Base-by-base conservation (phyloP, 352 stramenopile genomes). In the Aphanomyces cochlioides region DNA sequence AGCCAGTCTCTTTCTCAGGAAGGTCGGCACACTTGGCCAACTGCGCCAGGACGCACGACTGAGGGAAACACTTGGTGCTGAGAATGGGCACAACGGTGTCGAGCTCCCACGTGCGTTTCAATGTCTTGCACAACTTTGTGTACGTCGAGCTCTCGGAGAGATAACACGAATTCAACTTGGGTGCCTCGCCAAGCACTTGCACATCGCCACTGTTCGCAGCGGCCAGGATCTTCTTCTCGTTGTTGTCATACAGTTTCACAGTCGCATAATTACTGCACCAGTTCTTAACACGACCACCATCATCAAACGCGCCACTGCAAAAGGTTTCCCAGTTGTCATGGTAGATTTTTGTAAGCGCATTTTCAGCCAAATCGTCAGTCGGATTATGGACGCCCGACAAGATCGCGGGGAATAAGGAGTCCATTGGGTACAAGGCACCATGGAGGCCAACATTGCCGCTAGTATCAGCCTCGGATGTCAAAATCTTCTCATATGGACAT, bases 71-170 rank as follows among this genome's bases (percentile, higher is more conserved):
- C 56, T 63, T 48, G 56, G 56, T 63, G 15, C 15, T 40, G 19
- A 63, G 28, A 41, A 63, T 63, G 12, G 56, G 56, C 56, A 63
- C 56, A 5, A 63, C 56, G 36, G 56, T 63, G 19, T 38, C 56
- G 10, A 63, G n/a, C 7, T 63, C 56, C 56, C 56, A 63, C 28
- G 28, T 63, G 3, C n/a, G 19, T 1, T 63, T 38, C 7, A 63
- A n/a, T 37, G 56, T 60, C 4, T 61, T 69, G 48, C 61, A 61
- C 15, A 63, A 39, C 7, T n/a, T 34, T 12, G 13, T 38, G 19
- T 17, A 63, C 15, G 19, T 7, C 19, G 21, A n/a, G 19, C 56
- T 63, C 7, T 12, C 36, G 19, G 19, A 28, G 19, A 63, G 10
- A 37, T 63, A 63, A 37, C 36, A 15, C 3, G 56, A 8, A 37